Evolutionary conservation across 768 basidiomycete species (phyloP), one percentile per base, ranked within the genome.

Genomic region (Scleroderma citrinum): DNA sequence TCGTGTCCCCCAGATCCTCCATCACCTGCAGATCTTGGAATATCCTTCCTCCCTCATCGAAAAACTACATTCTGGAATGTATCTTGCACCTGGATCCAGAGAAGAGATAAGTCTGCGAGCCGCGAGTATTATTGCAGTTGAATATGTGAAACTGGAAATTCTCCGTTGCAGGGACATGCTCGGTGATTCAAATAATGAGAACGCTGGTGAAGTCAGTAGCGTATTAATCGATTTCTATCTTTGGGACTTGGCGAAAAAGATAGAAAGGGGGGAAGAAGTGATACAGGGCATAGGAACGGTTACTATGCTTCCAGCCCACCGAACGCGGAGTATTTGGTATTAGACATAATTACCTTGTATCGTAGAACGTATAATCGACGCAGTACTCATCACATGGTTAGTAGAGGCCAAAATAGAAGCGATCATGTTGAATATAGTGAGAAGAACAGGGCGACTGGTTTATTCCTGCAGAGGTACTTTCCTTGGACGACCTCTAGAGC

Each of bases 181-280:
- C 17, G 69, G 68, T 19, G 56, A 57, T n/a, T n/a, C n/a, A 14
- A 63, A 57, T 19, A 21, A 21, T 23, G 34, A 71, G 54, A 56
- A 41, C 44, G 57, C 11, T 56, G 53, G 29, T 51, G 47, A 58
- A 51, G 42, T 89, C 34, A 85, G 78, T 61, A 89, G 86, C 54
- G 91, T 92, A 39, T 58, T 95, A 52, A 86, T 92, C 44, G 92
- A 96, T 61, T 92, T 96, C 60, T 94, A 87, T 68, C 67, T 93
- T 11, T 95, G 91, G 90, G 91, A 93, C 62, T 62, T 92, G 50
- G 87, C 85, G 26, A 90, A 91, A 66, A 76, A 75, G 54, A 68
- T 91, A 4, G 88, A 92, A 64, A 66, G 50, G 16, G 83, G 82
- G 3, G 67, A 77, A 37, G 82, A 82, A 41, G 70, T 60, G 53